Evolutionary conservation across 495 filamentous ascomycete species (phyloP), one percentile per base, ranked within the genome.

Genomic region (Thozetella sp.): DNA sequence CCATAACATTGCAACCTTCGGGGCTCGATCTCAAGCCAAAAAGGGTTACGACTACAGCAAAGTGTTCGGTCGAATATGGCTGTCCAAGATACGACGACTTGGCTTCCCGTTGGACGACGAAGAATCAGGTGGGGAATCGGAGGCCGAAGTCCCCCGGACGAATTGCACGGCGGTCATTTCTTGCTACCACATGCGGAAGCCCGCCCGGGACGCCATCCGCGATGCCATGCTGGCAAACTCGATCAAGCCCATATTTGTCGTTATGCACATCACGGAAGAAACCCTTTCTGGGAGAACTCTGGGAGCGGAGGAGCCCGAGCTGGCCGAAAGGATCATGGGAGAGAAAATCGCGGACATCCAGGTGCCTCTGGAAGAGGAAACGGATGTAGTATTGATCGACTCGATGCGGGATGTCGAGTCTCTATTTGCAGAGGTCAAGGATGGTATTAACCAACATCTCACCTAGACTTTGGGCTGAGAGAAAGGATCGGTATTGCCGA

Each of bases 351-450:
- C 6, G n/a, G 50, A 59, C 30, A 54, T 59, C 24, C 30, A 46
- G 22, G 20, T 2, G 50, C 57, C 57, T 12, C 13, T 20, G 51
- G 57, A 26, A n/a, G 34, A 54, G 22, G 57, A 54, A 37, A 24
- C 15, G 51, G 57, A 59, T 54, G 37, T 59, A 15, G 27, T 59
- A 22, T 6, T 59, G 34, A 23, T 59, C 19, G 57, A 59, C 20
- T 59, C 57, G 17, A 3, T 58, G 46, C 11, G 19, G 46, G 46
- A 51, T 58, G 56, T 58, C 17, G 48, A 53, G n/a, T 15, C 20
- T 13, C 11, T 58, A 26, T 51, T 54, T 83, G 55, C 76, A 22
- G 56, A 22, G 22, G 37, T 52, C 22, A 34, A 25, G 48, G n/a
- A n/a, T n/a, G n/a, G n/a, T n/a, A n/a, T n/a, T n/a, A n/a, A n/a